Evolutionary conservation across 148 eudicot genomes (phyloP), one percentile per base, ranked within the genome.

Genomic region (Camellia sinensis): DNA sequence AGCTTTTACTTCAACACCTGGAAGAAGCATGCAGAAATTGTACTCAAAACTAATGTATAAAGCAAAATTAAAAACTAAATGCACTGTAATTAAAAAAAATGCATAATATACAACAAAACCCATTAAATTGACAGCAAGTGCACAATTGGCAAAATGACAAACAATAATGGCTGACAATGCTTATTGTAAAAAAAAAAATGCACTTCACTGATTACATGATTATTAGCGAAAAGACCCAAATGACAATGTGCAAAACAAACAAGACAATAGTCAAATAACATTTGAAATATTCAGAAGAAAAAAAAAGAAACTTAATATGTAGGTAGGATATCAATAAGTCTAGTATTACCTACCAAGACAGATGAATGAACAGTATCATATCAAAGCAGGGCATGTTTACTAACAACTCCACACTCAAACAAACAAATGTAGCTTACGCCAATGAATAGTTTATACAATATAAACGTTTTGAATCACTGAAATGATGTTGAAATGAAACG

Each of bases 1-100:
- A 6, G 89, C 89, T 83, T 90, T 90, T 6, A 91, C 88, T 80
- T 91, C 98, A 80, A 92, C 87, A 75, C 97, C 98, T 94, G 78
- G 6, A 69, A 77, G 53, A 9, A 66, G 60, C 79, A 66, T 29
- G 37, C 7, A 62, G 21, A 61, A 3, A 54, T 40, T 8, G 56
- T 1, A 14, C n/a, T 21, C 6, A 56, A 68, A 19, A 11, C n/a
- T 11, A 3, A 52, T 1, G 53, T 40, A 19, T 45, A 4, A 54
- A 9, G 10, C 41, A 22, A 21, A 41, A 54, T 5, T 3, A 44
- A n/a, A 9, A 54, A 40, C 50, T 46, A 21, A 37, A 78, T 53
- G 29, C 11, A 3, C 50, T 65, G 9, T 15, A 17, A 11, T 43
- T 22, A 41, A 7, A 5, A 53, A 62, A 6, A 44, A 69, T 71